Conservation (phyloP, 2,329 filamentous ascomycete genomes). For the Parastagonospora nodorum region DNA sequence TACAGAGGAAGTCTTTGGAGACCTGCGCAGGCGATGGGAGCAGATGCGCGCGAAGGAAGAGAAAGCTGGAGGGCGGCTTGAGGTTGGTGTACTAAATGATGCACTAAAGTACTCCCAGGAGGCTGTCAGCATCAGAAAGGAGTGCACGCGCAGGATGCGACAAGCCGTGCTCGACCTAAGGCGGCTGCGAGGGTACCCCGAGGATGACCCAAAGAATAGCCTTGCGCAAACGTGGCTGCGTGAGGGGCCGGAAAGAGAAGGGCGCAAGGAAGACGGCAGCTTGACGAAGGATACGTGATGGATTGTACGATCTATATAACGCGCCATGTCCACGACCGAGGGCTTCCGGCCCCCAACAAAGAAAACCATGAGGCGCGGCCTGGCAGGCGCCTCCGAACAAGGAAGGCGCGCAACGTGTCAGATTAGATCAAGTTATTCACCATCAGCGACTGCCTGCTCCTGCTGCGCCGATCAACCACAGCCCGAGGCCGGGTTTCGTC, state of each 20-base stretch:
- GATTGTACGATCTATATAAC: background rate
- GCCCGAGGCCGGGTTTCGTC: constrained; percentile 27
- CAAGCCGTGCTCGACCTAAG: constrained; percentile 81
- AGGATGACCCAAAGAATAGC: constrained; percentile 78
- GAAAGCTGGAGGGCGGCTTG: constrained; percentile 49
- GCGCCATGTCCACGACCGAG: background rate
- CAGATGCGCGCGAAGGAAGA: constrained; percentile 63
- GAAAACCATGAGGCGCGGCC: background rate
- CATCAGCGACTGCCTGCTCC: constrained; percentile 48
- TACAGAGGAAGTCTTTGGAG: constrained; percentile 75
- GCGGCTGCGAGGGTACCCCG: constrained; percentile 71
- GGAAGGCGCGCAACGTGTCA: constrained; percentile 48
- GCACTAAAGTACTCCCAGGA: constrained; percentile 72
- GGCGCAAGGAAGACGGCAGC: constrained; percentile 65
- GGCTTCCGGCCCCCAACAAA: background rate
- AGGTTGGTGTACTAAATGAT: constrained; percentile 66
- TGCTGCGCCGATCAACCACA: constrained; percentile 32
- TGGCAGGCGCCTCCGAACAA: constrained; percentile 2
- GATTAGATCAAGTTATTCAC: constrained; percentile 67
- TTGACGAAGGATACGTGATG: constrained; percentile 61
- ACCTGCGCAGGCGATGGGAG: constrained; percentile 75
- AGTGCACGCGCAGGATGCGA: constrained; percentile 78
- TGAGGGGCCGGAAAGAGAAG: constrained; percentile 60
- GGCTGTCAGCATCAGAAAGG: constrained; percentile 75
- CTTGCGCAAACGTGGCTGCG: constrained; percentile 80